Conservation (phyloP, 2,329 filamentous ascomycete species). For the Xylaria multiplex region DNA sequence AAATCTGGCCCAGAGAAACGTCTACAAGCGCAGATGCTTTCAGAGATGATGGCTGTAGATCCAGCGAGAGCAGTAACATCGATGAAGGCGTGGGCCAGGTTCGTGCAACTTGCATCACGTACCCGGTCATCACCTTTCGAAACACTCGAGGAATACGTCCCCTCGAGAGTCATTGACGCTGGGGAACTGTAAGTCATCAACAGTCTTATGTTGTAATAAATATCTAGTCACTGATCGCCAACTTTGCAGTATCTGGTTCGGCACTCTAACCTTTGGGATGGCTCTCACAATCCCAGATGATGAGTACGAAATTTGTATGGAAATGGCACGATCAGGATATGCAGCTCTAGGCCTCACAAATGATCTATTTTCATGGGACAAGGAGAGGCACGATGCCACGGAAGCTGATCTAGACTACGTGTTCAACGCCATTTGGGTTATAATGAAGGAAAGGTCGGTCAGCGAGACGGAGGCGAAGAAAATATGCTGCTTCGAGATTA, state of each 20-base stretch:
- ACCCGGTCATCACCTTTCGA: slow-evolving; percentile 38
- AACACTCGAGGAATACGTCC: slow-evolving; percentile 45
- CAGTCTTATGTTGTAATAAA: background rate
- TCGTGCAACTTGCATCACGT: slow-evolving; percentile 38
- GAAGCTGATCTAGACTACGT: slow-evolving; percentile 44
- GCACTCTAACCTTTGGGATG: slow-evolving; percentile 51
- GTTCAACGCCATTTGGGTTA: slow-evolving; percentile 53
- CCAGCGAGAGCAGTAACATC: slow-evolving; percentile 39
- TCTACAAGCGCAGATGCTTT: slow-evolving; percentile 42
- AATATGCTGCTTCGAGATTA: slow-evolving; percentile 42
- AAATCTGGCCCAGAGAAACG: slow-evolving; percentile 39
- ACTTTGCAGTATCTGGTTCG: slow-evolving; percentile 49
- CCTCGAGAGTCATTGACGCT: slow-evolving; percentile 44
- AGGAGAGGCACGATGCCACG: slow-evolving; percentile 49
- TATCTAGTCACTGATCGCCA: background rate
- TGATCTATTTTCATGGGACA: slow-evolving; percentile 54
- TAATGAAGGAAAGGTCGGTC: slow-evolving; percentile 51
- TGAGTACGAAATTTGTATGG: slow-evolving; percentile 47
- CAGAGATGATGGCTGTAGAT: slow-evolving; percentile 47
- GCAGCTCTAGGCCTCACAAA: slow-evolving; percentile 50
- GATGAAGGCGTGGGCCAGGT: slow-evolving; percentile 45
- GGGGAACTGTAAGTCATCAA: slow-evolving; percentile 43
- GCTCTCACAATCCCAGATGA: slow-evolving; percentile 51
- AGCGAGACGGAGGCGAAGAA: slow-evolving; percentile 45
- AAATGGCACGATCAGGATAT: slow-evolving; percentile 46